phyloP scores from a whole-genome alignment of 2,329 filamentous ascomycete genomes.

The Coniochaeta ligniaria region DNA sequence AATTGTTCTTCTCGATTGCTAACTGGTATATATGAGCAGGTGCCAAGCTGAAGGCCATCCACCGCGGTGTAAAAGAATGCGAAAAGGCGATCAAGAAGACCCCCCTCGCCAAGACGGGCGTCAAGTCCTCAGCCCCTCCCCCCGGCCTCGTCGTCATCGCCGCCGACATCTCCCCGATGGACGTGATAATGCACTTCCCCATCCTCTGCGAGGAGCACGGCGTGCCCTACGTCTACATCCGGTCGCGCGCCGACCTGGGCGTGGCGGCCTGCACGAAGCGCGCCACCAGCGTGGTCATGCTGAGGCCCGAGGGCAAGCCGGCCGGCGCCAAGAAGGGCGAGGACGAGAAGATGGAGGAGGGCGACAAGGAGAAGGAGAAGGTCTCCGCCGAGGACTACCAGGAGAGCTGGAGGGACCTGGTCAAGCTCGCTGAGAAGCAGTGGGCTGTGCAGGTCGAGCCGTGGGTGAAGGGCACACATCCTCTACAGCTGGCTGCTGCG shows the following conservation, averaged over 20 bases:
- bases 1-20: constrained; percentile 4
- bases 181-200: constrained; percentile 97
- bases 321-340: constrained; percentile 35
- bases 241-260: constrained; percentile 86
- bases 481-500: constrained; percentile 11
- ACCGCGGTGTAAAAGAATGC: constrained; percentile 97
- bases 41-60: constrained; percentile 90
- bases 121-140: constrained; percentile 43
- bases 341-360: constrained; percentile 34
- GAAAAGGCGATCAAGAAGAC: constrained; percentile 98
- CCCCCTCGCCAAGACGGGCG: constrained; percentile 53
- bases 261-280: constrained; percentile 92
- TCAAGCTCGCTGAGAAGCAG: constrained; percentile 62
- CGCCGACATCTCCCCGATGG: constrained; percentile 95
- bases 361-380: constrained; percentile 27
- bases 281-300: constrained; percentile 94
- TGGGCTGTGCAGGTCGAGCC: constrained; percentile 43
- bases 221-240: constrained; percentile 93
- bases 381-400: constrained; percentile 52
- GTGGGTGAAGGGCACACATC: constrained; percentile 18
- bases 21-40: constrained; percentile 44
- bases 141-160: constrained; percentile 84
- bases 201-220: constrained; percentile 97
- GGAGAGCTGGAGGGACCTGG: constrained; percentile 56
- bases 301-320: constrained; percentile 42